Evolutionary conservation across 257 asterid genomes (phyloP).

Genomic region (Solanum okadae): DNA sequence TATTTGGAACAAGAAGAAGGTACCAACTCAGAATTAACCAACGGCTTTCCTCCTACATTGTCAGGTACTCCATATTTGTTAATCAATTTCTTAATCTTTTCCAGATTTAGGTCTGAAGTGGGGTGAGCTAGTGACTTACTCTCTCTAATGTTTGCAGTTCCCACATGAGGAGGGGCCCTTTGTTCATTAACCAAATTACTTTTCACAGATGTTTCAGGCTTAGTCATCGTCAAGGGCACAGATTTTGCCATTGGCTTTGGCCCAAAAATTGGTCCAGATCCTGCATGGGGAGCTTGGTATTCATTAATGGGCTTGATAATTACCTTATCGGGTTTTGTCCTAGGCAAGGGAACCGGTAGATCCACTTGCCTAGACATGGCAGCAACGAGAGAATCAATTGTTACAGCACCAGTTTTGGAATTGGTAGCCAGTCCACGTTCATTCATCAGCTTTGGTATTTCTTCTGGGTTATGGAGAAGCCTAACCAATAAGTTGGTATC

Average conservation of each 20-base stretch:
- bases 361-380: not conserved
- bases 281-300: not conserved
- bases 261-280: not conserved
- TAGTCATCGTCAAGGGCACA: not conserved
- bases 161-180: conserved; percentile 6
- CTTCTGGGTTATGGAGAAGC: conserved; percentile 29
- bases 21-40: not conserved
- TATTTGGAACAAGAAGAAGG: not conserved
- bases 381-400: not conserved
- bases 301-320: not conserved
- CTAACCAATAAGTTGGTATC: conserved; percentile 25
- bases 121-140: conserved; percentile 1
- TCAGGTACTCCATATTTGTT: not conserved
- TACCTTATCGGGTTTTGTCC: not conserved
- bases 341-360: not conserved
- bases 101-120: conserved; percentile 3
- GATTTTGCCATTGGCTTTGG: conserved; percentile 1
- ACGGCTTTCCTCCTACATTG: not conserved
- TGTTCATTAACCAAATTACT: conserved; percentile 10
- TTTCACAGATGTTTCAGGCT: not conserved
- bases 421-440: not conserved
- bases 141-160: not conserved
- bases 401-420: not conserved
- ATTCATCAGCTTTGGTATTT: conserved; percentile 20
- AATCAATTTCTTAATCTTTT: not conserved